Conservation (phyloP, 371 early-diverging fungal genomes). For the Actinomucor elegans region DNA sequence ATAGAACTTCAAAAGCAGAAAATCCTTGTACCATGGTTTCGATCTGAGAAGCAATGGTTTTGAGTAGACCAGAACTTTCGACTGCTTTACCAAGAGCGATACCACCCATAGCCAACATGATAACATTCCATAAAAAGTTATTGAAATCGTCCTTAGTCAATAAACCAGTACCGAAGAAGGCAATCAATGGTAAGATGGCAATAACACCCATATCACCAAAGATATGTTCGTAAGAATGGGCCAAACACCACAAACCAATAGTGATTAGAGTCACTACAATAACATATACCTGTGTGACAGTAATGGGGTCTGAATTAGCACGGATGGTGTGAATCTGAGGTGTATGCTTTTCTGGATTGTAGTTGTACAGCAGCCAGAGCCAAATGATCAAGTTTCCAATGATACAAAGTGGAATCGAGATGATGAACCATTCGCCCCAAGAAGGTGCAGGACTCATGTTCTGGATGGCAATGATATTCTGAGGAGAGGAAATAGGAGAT, state of each 20-base stretch:
- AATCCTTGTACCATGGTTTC: constrained; percentile 59
- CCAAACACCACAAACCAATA: constrained; percentile 76
- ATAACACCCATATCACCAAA: constrained; percentile 83
- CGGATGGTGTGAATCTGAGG: constrained; percentile 58
- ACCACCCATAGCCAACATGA: constrained; percentile 84
- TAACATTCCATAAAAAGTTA: constrained; percentile 70
- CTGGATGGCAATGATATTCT: constrained; percentile 72
- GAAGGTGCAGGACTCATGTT: constrained; percentile 73
- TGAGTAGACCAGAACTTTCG: constrained; percentile 59
- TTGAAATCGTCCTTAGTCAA: constrained; percentile 83
- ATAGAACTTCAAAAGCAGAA: constrained; percentile 59
- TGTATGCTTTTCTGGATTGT: constrained; percentile 63
- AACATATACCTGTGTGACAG: constrained; percentile 70
- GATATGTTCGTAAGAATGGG: constrained; percentile 48
- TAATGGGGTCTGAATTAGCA: constrained; percentile 58
- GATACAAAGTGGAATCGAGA: constrained; percentile 58
- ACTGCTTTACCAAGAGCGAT: constrained; percentile 80
- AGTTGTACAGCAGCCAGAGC: constrained; percentile 57
- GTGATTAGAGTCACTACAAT: constrained; percentile 66
- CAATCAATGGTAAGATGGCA: constrained; percentile 73
- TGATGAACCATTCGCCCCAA: constrained; percentile 64
- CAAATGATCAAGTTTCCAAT: constrained; percentile 68
- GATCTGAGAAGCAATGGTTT: constrained; percentile 40
- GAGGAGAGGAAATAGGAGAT: constrained; percentile 79
- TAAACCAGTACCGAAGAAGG: constrained; percentile 77